These are phyloP conservation scores for Actinomortierella wolfii DNA, from an alignment of 371 early-diverging fungal species.

Conservation along the genomic window DNA sequence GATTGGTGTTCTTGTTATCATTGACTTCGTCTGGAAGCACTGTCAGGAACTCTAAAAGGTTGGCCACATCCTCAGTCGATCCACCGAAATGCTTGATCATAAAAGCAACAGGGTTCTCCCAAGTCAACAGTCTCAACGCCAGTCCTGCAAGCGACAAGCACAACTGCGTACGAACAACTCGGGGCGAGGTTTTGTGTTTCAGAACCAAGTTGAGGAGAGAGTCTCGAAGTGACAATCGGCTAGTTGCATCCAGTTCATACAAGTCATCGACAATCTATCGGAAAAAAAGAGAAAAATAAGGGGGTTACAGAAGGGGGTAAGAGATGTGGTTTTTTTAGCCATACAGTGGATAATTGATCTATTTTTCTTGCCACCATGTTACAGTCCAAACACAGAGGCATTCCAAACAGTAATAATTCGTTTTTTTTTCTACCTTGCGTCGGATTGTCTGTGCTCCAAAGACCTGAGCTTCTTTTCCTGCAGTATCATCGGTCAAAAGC, in stretches of 20 bases:
- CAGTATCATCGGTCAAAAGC: conserved; percentile 62
- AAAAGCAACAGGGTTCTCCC: conserved; percentile 81
- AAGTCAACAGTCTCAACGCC: conserved; percentile 82
- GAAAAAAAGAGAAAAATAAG: neutral
- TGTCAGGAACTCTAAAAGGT: conserved; percentile 80
- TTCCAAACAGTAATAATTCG: conserved; percentile 2
- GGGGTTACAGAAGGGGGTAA: neutral
- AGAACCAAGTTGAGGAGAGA: conserved; percentile 72
- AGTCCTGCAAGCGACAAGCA: conserved; percentile 86
- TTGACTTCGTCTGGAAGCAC: conserved; percentile 90
- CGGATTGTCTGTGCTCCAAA: conserved; percentile 95
- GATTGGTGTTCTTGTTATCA: conserved; percentile 53
- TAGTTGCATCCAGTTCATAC: conserved; percentile 69
- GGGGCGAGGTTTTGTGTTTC: conserved; percentile 58
- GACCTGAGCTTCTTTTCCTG: conserved; percentile 67
- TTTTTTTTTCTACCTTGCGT: conserved; percentile 69
- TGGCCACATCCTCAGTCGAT: conserved; percentile 56
- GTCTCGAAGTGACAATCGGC: conserved; percentile 76
- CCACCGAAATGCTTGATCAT: conserved; percentile 66
- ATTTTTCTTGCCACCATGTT: neutral
- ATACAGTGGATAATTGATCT: neutral
- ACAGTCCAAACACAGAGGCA: neutral
- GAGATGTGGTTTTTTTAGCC: conserved; percentile 1
- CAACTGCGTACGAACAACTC: conserved; percentile 77
- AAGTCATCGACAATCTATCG: conserved; percentile 79